phyloP scores from a whole-genome alignment of 2,329 filamentous ascomycete genomes.

The Sordariomycetes sp. region DNA sequence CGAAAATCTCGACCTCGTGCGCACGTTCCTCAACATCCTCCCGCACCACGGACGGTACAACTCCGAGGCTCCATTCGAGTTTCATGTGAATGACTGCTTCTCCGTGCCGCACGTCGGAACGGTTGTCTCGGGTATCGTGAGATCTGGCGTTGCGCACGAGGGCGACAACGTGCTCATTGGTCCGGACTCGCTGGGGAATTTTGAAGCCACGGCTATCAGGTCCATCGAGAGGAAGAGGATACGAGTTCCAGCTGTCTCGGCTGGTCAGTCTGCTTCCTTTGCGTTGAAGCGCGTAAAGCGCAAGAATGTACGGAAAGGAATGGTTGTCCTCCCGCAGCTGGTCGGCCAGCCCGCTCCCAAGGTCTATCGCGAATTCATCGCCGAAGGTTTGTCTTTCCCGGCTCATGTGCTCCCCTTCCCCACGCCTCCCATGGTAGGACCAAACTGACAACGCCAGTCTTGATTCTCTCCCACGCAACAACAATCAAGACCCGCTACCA shows the following conservation, averaged over 20 bases:
- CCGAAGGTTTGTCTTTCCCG: conserved; percentile 48
- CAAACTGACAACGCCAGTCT: conserved; percentile 40
- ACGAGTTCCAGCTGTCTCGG: conserved; percentile 74
- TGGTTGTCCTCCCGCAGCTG: conserved; percentile 85
- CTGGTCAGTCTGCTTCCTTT: conserved; percentile 88
- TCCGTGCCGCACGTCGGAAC: conserved; percentile 96
- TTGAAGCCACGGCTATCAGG: conserved; percentile 75
- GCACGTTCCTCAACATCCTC: conserved; percentile 88
- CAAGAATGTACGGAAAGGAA: conserved; percentile 93
- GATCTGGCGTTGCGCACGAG: conserved; percentile 75
- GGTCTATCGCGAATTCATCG: conserved; percentile 68
- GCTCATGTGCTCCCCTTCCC: not conserved
- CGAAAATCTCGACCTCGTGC: conserved; percentile 79
- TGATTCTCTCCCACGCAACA: conserved; percentile 91
- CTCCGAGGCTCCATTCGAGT: conserved; percentile 79
- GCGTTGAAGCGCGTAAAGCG: conserved; percentile 79
- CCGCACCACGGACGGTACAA: conserved; percentile 94
- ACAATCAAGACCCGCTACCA: conserved; percentile 97
- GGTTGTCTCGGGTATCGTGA: conserved; percentile 89
- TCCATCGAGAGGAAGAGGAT: conserved; percentile 95
- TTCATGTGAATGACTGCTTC: conserved; percentile 95
- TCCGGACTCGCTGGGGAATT: conserved; percentile 83
- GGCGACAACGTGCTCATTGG: conserved; percentile 87
- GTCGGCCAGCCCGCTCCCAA: conserved; percentile 63
- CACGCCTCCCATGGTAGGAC: not conserved